Conservation (phyloP, 31 red algal species). For the Odonthalia washingtoniensis region DNA sequence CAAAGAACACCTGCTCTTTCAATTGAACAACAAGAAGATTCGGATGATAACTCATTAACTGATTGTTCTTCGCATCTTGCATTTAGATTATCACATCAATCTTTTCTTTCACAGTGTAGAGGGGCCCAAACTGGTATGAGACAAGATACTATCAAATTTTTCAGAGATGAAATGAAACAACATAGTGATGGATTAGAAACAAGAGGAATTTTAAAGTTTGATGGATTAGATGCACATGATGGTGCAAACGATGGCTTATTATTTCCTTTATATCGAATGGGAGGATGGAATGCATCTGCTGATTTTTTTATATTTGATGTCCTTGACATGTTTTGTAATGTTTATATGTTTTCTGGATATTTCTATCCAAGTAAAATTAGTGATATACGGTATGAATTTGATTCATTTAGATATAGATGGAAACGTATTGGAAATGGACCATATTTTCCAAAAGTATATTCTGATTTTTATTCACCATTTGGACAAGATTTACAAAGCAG, state of each 20-base stretch:
- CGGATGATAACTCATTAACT: neutral
- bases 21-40: neutral
- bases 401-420: constrained; percentile 33
- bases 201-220: constrained; percentile 51
- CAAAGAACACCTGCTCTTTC: neutral
- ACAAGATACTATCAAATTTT: constrained; percentile 18
- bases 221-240: constrained; percentile 39
- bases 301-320: constrained; percentile 33
- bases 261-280: constrained; percentile 24
- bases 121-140: constrained; percentile 26
- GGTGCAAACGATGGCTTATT: constrained; percentile 40
- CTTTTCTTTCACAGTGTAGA: constrained; percentile 49
- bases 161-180: constrained; percentile 49
- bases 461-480: constrained; percentile 8
- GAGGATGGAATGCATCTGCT: constrained; percentile 23
- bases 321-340: constrained; percentile 74
- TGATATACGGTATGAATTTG: constrained; percentile 56
- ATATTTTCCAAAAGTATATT: constrained; percentile 45
- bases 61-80: constrained; percentile 7
- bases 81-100: constrained; percentile 20
- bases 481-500: constrained; percentile 3
- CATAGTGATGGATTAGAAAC: constrained; percentile 39
- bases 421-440: constrained; percentile 49
- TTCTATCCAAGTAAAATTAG: constrained; percentile 63
- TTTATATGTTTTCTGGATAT: constrained; percentile 77